Percentiles rank a stretch among this genome's conserved stretches.
These are phyloP conservation scores for Trichoderma guizhouense DNA, from an alignment of 2,329 filamentous ascomycete genomes.

Conservation along the genomic window DNA sequence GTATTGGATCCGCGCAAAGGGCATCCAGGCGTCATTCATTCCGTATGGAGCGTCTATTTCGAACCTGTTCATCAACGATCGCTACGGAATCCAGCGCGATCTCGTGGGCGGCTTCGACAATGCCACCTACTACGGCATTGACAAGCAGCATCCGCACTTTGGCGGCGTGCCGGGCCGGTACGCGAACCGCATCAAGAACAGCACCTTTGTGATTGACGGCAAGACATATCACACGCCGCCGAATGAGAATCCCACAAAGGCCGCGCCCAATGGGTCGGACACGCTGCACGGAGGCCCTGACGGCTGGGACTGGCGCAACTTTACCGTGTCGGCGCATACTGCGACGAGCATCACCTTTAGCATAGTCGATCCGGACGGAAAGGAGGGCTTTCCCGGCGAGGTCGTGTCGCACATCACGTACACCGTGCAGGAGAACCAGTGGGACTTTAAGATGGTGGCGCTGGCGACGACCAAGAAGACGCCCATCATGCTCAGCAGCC, in stretches of 20 bases:
- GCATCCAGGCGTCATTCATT: conserved; percentile 67
- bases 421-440: conserved; percentile 61
- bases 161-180: conserved; percentile 73
- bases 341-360: conserved; percentile 69
- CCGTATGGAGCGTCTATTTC: conserved; percentile 71
- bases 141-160: conserved; percentile 66
- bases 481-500: conserved; percentile 73
- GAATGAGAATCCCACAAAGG: conserved; percentile 59
- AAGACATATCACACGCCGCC: conserved; percentile 54
- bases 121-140: conserved; percentile 64
- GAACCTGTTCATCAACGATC: conserved; percentile 68
- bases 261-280: conserved; percentile 52
- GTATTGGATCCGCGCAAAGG: conserved; percentile 67
- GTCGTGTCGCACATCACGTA: conserved; percentile 74
- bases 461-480: conserved; percentile 70
- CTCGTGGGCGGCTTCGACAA: conserved; percentile 75
- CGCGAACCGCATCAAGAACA: conserved; percentile 78
- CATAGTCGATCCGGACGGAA: conserved; percentile 67
- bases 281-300: conserved; percentile 68
- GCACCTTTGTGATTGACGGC: conserved; percentile 66
- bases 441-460: conserved; percentile 72
- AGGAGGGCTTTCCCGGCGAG: conserved; percentile 75
- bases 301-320: conserved; percentile 77
- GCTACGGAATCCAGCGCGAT: conserved; percentile 65
- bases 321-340: conserved; percentile 68